These are phyloP conservation scores for Tetracladium setigerum DNA, from an alignment of 495 filamentous ascomycete species.

Conservation along the genomic window DNA sequence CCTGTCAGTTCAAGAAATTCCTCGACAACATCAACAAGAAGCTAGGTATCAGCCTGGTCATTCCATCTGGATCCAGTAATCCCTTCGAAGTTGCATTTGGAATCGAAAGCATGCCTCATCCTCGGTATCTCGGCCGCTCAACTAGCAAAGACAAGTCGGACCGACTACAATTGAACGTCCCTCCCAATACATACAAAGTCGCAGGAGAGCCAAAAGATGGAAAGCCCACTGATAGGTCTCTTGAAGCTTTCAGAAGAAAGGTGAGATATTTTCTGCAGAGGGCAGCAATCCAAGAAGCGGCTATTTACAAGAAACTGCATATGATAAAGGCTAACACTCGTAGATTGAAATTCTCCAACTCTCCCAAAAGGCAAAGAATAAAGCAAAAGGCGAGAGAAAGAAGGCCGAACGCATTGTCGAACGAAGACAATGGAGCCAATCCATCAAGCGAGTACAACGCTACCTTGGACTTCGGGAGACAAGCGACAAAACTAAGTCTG, in stretches of 20 bases:
- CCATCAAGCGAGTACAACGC: slow-evolving; percentile 53
- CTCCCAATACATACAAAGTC: slow-evolving; percentile 11
- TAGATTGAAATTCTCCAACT: slow-evolving; percentile 37
- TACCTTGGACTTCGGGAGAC: slow-evolving; percentile 56
- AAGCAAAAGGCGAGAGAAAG: slow-evolving; percentile 39
- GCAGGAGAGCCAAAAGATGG: slow-evolving; percentile 1
- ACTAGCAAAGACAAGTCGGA: slow-evolving; percentile 27
- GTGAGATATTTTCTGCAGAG: no score
- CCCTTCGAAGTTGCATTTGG: slow-evolving; percentile 49
- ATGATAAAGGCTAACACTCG: no score
- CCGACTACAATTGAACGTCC: slow-evolving; percentile 28
- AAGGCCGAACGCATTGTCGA: slow-evolving; percentile 34
- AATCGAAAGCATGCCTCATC: slow-evolving; percentile 45
- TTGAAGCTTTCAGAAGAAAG: slow-evolving; percentile 40
- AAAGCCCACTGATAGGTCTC: slow-evolving; percentile 20
- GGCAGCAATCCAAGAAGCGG: background rate
- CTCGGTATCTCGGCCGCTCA: slow-evolving; percentile 55
- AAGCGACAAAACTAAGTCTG: background rate
- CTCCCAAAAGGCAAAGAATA: slow-evolving; percentile 36
- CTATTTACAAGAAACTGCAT: background rate
- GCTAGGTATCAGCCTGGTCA: slow-evolving; percentile 35
- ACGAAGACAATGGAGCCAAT: slow-evolving; percentile 38
- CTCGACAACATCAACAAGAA: slow-evolving; percentile 50
- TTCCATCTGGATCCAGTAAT: slow-evolving; percentile 41
- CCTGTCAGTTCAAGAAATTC: slow-evolving; percentile 50